Evolutionary conservation across 78 protist species (phyloP).

Genomic region (Ministeria vibrans): DNA sequence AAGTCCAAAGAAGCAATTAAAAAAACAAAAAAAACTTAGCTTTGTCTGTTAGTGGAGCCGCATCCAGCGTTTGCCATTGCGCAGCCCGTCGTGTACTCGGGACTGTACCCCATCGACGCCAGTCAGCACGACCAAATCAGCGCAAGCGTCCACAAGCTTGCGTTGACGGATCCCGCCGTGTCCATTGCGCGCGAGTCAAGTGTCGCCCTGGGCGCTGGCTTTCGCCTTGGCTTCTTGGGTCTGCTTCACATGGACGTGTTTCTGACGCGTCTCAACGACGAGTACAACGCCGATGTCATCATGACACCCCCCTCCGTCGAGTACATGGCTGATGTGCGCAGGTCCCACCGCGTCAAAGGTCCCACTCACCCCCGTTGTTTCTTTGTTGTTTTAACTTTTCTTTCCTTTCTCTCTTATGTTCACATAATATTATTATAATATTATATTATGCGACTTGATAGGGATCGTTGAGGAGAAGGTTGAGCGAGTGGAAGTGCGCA

Average conservation of each 20-base stretch:
- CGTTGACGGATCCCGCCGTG: constrained; percentile 66
- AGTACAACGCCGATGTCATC: constrained; percentile 24
- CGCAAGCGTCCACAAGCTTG: constrained; percentile 56
- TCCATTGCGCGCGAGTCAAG: constrained; percentile 27
- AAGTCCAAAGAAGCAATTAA: neutral
- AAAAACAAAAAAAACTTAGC: too few species aligned
- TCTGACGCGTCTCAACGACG: constrained; percentile 65
- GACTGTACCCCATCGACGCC: constrained; percentile 64
- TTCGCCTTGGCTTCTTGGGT: constrained; percentile 88
- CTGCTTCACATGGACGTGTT: constrained; percentile 85
- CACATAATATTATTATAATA: too few species aligned
- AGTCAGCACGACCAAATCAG: too few species aligned
- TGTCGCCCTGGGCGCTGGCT: constrained; percentile 84
- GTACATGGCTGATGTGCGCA: constrained; percentile 30
- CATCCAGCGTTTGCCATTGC: constrained; percentile 69
- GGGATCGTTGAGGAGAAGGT: too few species aligned
- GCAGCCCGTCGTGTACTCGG: constrained; percentile 66
- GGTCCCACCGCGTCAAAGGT: too few species aligned
- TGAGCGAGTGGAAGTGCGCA: neutral
- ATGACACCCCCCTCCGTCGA: constrained; percentile 84
- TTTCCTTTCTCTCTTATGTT: neutral
- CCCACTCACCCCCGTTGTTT: too few species aligned
- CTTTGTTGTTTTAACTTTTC: too few species aligned
- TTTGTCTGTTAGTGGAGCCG: too few species aligned
- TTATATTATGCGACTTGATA: too few species aligned